Conservation (phyloP, 1,284 basidiomycete species). For the Apiotrichum akiyoshidainum region DNA sequence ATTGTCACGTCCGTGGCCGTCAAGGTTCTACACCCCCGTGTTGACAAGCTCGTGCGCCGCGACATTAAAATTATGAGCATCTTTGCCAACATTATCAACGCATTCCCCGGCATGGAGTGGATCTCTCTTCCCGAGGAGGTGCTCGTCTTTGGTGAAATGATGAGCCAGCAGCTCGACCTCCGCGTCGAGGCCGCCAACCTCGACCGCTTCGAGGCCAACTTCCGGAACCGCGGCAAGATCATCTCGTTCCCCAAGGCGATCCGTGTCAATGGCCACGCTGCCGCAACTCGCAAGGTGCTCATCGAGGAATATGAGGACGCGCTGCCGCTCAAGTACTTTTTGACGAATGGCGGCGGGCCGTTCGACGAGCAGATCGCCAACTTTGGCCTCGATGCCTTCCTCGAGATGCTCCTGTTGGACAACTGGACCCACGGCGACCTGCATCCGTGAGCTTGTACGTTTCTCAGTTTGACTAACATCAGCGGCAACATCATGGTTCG, state of each 20-base stretch:
- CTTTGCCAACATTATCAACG: slow-evolving; percentile 75
- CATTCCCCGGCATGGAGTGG: slow-evolving; percentile 94
- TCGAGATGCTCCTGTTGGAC: slow-evolving; percentile 97
- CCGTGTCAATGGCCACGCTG: slow-evolving; percentile 18
- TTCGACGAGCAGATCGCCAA: slow-evolving; percentile 88
- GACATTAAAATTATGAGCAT: slow-evolving; percentile 86
- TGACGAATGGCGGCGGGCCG: slow-evolving; percentile 84
- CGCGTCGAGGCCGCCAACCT: slow-evolving; percentile 88
- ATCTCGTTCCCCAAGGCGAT: slow-evolving; percentile 89
- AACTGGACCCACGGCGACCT: slow-evolving; percentile 97
- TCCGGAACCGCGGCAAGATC: slow-evolving; percentile 67
- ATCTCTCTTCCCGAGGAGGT: slow-evolving; percentile 95
- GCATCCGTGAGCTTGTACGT: slow-evolving; percentile 42
- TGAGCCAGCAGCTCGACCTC: slow-evolving; percentile 91
- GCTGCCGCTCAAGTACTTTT: slow-evolving; percentile 80
- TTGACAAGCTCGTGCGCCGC: slow-evolving; percentile 73
- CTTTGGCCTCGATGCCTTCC: slow-evolving; percentile 88
- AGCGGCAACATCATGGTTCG: slow-evolving; percentile 94
- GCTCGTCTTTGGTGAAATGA: slow-evolving; percentile 91
- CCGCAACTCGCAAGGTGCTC: slow-evolving; percentile 64
- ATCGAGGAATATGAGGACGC: slow-evolving; percentile 95
- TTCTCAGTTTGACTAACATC: slow-evolving; percentile 54
- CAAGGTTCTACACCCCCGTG: slow-evolving; percentile 89
- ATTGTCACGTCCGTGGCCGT: slow-evolving; percentile 84
- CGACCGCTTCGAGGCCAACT: slow-evolving; percentile 79